Percentiles rank a stretch among this genome's conserved stretches.
phyloP scores from a whole-genome alignment of 1,284 basidiomycete genomes.

The Melampsora americana region DNA sequence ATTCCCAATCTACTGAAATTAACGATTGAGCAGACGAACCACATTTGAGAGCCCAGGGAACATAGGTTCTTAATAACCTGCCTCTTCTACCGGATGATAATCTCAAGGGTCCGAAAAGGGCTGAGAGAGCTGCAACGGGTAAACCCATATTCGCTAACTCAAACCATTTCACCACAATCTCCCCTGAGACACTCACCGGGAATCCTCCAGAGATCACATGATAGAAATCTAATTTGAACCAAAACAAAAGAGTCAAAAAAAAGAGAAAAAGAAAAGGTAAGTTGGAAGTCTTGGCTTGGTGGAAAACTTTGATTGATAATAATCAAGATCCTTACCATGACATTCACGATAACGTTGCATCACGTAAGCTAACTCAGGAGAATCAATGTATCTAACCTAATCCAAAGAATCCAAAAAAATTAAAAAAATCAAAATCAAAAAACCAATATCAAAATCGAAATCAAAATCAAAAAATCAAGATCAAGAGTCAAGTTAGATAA shows the following conservation, averaged over 20 bases:
- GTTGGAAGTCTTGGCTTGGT: too few relatives aligned
- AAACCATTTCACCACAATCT: conserved; percentile 93
- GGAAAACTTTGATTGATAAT: too few relatives aligned
- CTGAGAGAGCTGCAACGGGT: conserved; percentile 80
- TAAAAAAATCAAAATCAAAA: too few relatives aligned
- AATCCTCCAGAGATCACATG: conserved; percentile 76
- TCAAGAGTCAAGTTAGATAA: too few relatives aligned
- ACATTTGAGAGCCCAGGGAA: conserved; percentile 83
- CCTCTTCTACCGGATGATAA: conserved; percentile 61
- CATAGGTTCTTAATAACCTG: conserved; percentile 70
- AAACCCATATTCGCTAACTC: conserved; percentile 89
- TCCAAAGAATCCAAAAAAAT: background rate
- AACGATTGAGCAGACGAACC: conserved; percentile 70
- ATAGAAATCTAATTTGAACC: conserved; percentile 86
- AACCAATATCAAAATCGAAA: too few relatives aligned
- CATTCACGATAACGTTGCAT: conserved; percentile 98
- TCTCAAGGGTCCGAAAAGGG: conserved; percentile 64
- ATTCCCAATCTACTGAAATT: conserved; percentile 93
- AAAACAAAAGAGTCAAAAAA: too few relatives aligned
- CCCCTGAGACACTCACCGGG: conserved; percentile 83
- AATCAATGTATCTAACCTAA: conserved; percentile 87
- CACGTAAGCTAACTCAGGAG: conserved; percentile 89
- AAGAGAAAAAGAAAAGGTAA: too few relatives aligned
- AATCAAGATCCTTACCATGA: conserved; percentile 63
- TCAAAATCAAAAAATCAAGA: too few relatives aligned